Conservation (phyloP, 306 rosid species). For the Trichosanthes truncata region DNA sequence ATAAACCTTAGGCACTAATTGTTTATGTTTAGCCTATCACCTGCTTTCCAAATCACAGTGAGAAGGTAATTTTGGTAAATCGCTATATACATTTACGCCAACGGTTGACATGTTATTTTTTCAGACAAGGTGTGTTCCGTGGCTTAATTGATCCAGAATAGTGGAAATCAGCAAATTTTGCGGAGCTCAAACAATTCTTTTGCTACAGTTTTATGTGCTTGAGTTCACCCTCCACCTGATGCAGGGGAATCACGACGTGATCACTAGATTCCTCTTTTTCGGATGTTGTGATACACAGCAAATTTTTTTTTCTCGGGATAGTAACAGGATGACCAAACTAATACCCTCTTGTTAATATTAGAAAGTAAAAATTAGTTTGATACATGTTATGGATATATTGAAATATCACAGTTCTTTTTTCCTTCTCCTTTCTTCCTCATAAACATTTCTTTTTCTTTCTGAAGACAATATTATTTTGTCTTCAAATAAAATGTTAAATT, state of each 20-base stretch:
- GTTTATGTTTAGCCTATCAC: background rate
- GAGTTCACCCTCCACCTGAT: background rate
- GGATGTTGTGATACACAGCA: background rate
- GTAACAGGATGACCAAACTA: background rate
- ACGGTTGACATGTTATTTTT: conserved; percentile 12
- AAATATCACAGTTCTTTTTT: background rate
- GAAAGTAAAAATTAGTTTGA: background rate
- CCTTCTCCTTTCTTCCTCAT: background rate
- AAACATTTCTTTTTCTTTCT: background rate
- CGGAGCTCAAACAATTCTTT: conserved; percentile 1
- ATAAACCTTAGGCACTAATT: background rate
- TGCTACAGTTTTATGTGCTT: background rate
- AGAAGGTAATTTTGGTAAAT: background rate
- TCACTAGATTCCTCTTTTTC: background rate
- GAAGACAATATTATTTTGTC: background rate
- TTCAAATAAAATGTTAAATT: background rate
- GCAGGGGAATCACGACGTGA: background rate
- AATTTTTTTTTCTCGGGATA: background rate
- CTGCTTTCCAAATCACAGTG: background rate
- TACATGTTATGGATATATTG: background rate
- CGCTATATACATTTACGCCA: conserved; percentile 2
- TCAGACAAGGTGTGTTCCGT: conserved; percentile 86
- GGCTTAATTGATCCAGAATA: conserved; percentile 29
- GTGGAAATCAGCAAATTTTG: background rate
- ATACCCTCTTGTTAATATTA: conserved; percentile 14